phyloP scores from a whole-genome alignment of 2,329 filamentous ascomycete genomes.

The Sodiomyces alkalinus region DNA sequence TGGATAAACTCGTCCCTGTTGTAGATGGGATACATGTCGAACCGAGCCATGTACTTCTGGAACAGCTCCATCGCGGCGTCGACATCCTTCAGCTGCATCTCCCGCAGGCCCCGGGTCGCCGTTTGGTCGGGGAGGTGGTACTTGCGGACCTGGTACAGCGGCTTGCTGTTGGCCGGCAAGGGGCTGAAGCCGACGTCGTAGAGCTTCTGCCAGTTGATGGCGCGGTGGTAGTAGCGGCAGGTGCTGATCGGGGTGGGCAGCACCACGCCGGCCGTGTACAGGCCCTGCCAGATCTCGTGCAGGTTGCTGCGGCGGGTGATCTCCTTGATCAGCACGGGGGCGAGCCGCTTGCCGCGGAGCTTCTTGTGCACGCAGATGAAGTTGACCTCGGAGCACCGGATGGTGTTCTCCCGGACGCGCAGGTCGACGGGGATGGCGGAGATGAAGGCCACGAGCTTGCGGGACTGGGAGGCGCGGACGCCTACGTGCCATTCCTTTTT shows the following conservation, averaged over 20 bases:
- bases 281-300: slow-evolving; percentile 78
- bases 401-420: slow-evolving; percentile 57
- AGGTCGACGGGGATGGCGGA: slow-evolving; percentile 80
- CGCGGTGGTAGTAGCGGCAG: slow-evolving; percentile 88
- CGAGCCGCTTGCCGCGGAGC: slow-evolving; percentile 78
- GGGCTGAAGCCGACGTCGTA: slow-evolving; percentile 91
- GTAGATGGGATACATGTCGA: slow-evolving; percentile 74
- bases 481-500: slow-evolving; percentile 89
- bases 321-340: slow-evolving; percentile 93
- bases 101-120: slow-evolving; percentile 57
- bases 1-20: slow-evolving; percentile 68
- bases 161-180: slow-evolving; percentile 69
- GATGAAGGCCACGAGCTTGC: slow-evolving; percentile 88
- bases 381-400: slow-evolving; percentile 86
- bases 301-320: slow-evolving; percentile 87
- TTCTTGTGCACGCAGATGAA: slow-evolving; percentile 98
- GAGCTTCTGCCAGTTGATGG: slow-evolving; percentile 90
- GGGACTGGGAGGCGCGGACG: slow-evolving; percentile 68
- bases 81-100: slow-evolving; percentile 67
- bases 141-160: slow-evolving; percentile 69
- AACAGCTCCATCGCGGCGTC: slow-evolving; percentile 61
- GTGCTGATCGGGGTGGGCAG: slow-evolving; percentile 85
- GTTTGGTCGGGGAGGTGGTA: slow-evolving; percentile 70
- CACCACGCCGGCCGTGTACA: slow-evolving; percentile 87
- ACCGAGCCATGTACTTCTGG: slow-evolving; percentile 61